Evolutionary conservation across 179 eudicot genomes (phyloP), one percentile per base, ranked within the genome.

Genomic region (Patellifolia procumbens): DNA sequence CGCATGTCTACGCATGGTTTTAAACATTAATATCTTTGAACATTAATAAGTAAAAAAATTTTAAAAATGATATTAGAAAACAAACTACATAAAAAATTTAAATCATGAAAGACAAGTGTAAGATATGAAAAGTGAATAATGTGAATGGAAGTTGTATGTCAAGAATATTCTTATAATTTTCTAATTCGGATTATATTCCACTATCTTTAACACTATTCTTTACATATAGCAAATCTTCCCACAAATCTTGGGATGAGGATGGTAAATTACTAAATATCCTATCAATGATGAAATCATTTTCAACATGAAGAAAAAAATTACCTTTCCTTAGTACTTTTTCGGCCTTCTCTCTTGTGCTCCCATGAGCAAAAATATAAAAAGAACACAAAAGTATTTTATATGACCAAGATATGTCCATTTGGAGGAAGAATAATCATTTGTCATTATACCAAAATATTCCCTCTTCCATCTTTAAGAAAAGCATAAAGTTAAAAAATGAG

Each of bases 371-470:
- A 51, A 49, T 24, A 26, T 15, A 22, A 39, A 52, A 37, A 16
- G 28, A 42, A 26, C 39, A 37, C 46, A 77, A 46, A 61, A 70
- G 28, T 56, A 72, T 52, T 45, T 46, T 32, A 68, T 67, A 74
- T 58, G 70, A 55, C 64, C 46, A 80, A 64, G 26, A 77, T 52
- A 28, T 17, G 71, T 68, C 81, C 74, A 68, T 51, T 58, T 39
- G 10, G 52, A 60, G 63, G 61, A 73, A 28, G 78, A 72, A 76
- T 58, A 81, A 72, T 74, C 68, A 81, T 72, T 77, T 72, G 78
- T 81, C 80, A 67, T 76, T 67, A 76, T 58, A 45, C 83, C 51
- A 65, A 19, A 2, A 66, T 77, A 77, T 73, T 77, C 81, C 70
- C 74, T 46, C 67, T 59, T 59, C 26, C 53, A 63, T 64, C 72